Evolutionary conservation across 2,329 filamentous ascomycete species (phyloP).

Genomic region (Pestalotiopsis sp.): DNA sequence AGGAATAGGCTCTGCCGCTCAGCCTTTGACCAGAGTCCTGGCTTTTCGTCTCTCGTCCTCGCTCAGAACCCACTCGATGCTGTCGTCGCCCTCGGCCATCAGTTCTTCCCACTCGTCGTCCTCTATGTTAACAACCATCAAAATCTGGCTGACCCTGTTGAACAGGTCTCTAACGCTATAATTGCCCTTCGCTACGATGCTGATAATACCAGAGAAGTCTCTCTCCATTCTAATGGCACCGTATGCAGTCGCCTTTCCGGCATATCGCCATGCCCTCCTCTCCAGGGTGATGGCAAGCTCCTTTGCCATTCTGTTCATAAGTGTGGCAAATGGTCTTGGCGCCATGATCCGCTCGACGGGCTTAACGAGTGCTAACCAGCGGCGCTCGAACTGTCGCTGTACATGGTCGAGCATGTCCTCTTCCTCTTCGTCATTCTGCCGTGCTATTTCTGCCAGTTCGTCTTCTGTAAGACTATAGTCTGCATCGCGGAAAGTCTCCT

Average conservation of each 20-base stretch:
- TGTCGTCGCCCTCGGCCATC: constrained; percentile 47
- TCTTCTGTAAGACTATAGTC: constrained; percentile 77
- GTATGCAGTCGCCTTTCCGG: constrained; percentile 76
- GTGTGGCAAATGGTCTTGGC: constrained; percentile 70
- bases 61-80: constrained; percentile 63
- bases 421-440: constrained; percentile 56
- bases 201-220: constrained; percentile 71
- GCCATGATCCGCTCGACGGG: constrained; percentile 87
- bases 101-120: constrained; percentile 80
- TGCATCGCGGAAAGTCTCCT: constrained; percentile 87
- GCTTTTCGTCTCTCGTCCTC: constrained; percentile 66
- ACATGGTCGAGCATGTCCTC: constrained; percentile 66
- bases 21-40: constrained; percentile 56
- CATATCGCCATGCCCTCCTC: constrained; percentile 82
- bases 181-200: constrained; percentile 59
- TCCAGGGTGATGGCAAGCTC: constrained; percentile 81
- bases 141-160: constrained; percentile 68
- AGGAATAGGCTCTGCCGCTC: constrained; percentile 9
- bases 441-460: constrained; percentile 59
- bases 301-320: constrained; percentile 73
- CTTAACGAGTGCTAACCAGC: constrained; percentile 84
- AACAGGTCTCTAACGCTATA: constrained; percentile 73
- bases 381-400: constrained; percentile 76
- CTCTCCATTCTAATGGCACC: constrained; percentile 73
- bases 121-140: constrained; percentile 77